phyloP scores from a whole-genome alignment of 768 basidiomycete species.

The Wakefieldia striispora region DNA sequence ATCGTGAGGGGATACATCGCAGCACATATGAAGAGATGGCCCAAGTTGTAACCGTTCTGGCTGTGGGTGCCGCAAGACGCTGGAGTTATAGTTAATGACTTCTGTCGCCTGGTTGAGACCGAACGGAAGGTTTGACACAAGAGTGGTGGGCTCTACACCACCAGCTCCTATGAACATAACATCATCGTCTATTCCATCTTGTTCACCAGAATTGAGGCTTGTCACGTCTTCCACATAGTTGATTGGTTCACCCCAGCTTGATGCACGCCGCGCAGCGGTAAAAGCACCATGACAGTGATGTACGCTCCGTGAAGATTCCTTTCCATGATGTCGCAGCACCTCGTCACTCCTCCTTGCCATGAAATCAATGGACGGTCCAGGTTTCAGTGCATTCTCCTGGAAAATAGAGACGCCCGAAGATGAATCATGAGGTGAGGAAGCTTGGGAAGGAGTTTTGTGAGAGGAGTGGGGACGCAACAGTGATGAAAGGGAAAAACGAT shows the following conservation, averaged over 20 bases:
- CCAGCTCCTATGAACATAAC: slow-evolving; percentile 54
- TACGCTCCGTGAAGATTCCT: slow-evolving; percentile 23
- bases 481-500: slow-evolving; percentile 33
- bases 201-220: slow-evolving; percentile 45
- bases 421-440: slow-evolving; percentile 32
- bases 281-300: slow-evolving; percentile 30
- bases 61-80: slow-evolving; percentile 28
- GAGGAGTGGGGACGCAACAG: slow-evolving; percentile 24
- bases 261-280: slow-evolving; percentile 54
- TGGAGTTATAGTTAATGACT: slow-evolving; percentile 16
- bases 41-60: slow-evolving; percentile 28
- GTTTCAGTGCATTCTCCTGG: slow-evolving; percentile 18
- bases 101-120: slow-evolving; percentile 29
- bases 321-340: slow-evolving; percentile 33
- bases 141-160: slow-evolving; percentile 36
- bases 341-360: slow-evolving; percentile 45
- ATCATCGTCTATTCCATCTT: slow-evolving; percentile 48
- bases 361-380: slow-evolving; percentile 20
- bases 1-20: slow-evolving; percentile 27
- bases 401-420: slow-evolving; percentile 33
- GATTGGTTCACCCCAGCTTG: slow-evolving; percentile 60
- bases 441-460: slow-evolving; percentile 23
- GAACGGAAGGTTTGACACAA: slow-evolving; percentile 35
- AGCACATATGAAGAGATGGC: slow-evolving; percentile 19
- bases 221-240: slow-evolving; percentile 41